Base-by-base conservation (phyloP, 164 flowering plant species). In the Umbilicus rupestris region DNA sequence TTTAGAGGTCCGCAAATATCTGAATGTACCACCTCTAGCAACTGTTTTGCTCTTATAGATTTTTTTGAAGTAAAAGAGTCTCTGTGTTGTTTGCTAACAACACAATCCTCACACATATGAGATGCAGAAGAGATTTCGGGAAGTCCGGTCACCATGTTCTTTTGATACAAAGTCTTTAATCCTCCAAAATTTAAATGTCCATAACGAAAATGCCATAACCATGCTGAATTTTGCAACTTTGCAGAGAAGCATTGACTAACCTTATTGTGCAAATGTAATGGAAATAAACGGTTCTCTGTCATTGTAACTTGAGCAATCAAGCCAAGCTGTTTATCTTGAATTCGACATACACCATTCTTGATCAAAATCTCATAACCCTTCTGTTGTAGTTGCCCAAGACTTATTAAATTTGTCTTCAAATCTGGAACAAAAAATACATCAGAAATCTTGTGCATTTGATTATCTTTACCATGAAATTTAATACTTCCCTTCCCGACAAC, bases 131-230 rank as follows among this genome's bases (percentile, higher is more conserved):
- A n/a, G 30, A 68, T 57, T 15, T 35, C 2, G 7, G 70, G 52
- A 12, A 68, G 64, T 1, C 52, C 64, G 5, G 22, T 37, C 0
- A 68, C 70, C 70, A 68, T 57, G 1, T 39, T 39, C 35, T 68
- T 26, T 14, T 57, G 62, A 7, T 57, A 1, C 0, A 68, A 16
- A 3, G 45, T 24, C 29, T 58, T 14, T 45, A 68, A 42, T 2
- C 64, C 52, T 1, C 22, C 22, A 52, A 67, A 67, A 39, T 67
- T 55, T 33, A 67, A 35, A 52, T 67, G 69, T 22, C 69, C 45
- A 11, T 67, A 67, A 20, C 63, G 47, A 8, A 67, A 9, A 12
- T 67, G 47, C 47, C 62, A 67, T 7, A 29, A 16, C 70, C 64
- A 68, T 20, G 65, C 7, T 68, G 19, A 24, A 41, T 59, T 28